Evolutionary conservation across 164 flowering plant genomes (phyloP).

Genomic region (Protea cynaroides): DNA sequence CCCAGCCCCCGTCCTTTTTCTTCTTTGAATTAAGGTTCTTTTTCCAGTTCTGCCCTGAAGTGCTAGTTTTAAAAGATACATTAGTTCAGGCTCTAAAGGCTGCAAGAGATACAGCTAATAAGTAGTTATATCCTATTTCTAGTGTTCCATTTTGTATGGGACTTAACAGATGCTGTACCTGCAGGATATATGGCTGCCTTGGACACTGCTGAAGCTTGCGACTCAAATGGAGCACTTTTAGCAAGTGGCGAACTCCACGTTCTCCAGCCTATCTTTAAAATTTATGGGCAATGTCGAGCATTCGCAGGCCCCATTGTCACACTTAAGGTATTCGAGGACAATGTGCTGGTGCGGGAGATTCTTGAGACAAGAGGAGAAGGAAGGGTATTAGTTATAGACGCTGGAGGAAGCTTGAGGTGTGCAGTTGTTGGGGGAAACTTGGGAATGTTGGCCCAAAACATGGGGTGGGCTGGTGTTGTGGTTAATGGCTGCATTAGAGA

Average conservation of each 20-base stretch:
- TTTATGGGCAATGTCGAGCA: constrained; percentile 43
- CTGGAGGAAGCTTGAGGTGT: constrained; percentile 73
- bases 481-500: constrained; percentile 76
- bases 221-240: constrained; percentile 41
- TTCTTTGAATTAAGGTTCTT: no score
- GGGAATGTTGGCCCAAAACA: constrained; percentile 58
- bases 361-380: constrained; percentile 68
- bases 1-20: no score
- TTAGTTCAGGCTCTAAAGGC: no score
- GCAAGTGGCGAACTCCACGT: constrained; percentile 51
- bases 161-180: background rate
- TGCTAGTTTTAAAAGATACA: no score
- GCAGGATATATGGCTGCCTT: constrained; percentile 37
- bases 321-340: constrained; percentile 68
- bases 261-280: constrained; percentile 51
- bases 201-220: constrained; percentile 69
- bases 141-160: no score
- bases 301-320: constrained; percentile 66
- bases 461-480: constrained; percentile 66
- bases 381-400: constrained; percentile 67
- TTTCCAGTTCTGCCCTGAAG: no score
- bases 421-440: constrained; percentile 73
- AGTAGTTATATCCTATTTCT: no score
- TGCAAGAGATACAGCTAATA: no score
- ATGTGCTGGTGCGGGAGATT: constrained; percentile 55